A percentile compares a stretch with the other conserved stretches of the same genome.
Evolutionary conservation across 768 basidiomycete species (phyloP).

Genomic region (Paxillus rubicundulus): DNA sequence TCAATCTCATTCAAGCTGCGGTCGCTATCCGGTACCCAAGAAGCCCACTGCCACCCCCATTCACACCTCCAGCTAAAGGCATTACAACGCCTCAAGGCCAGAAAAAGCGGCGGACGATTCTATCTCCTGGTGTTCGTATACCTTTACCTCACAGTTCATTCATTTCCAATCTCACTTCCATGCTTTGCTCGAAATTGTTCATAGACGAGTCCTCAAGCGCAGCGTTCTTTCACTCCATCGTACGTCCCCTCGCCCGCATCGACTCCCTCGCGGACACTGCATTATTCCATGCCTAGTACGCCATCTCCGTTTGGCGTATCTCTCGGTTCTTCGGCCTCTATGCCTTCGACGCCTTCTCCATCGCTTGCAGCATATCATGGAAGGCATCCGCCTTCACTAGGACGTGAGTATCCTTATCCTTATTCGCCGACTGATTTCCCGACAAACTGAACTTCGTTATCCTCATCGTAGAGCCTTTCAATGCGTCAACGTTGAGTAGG

Average conservation of each 20-base stretch:
- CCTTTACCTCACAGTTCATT: not conserved
- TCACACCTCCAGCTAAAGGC: conserved; percentile 20
- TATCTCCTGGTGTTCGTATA: conserved; percentile 22
- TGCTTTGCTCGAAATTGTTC: not conserved
- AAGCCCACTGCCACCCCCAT: conserved; percentile 27
- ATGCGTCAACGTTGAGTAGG: conserved; percentile 26
- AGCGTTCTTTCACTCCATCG: conserved; percentile 30
- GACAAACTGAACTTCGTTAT: not conserved
- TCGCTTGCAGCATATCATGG: conserved; percentile 41
- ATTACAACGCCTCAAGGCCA: conserved; percentile 22
- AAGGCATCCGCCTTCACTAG: conserved; percentile 33
- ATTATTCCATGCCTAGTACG: conserved; percentile 36
- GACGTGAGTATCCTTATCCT: conserved; percentile 29
- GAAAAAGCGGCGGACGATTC: conserved; percentile 26
- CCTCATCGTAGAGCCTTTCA: conserved; percentile 23
- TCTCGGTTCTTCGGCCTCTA: conserved; percentile 27
- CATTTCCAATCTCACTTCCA: not conserved
- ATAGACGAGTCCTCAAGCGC: conserved; percentile 26
- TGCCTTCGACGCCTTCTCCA: conserved; percentile 35
- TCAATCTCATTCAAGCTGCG: conserved; percentile 37
- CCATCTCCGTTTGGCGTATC: conserved; percentile 39
- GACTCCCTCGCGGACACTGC: conserved; percentile 33
- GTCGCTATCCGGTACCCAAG: conserved; percentile 37
- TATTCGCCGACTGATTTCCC: not conserved
- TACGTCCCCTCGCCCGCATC: conserved; percentile 30